A percentile compares a stretch with the other conserved stretches of the same genome.
Conservation (phyloP, 2,329 filamentous ascomycete species). For the Purpureocillium lavendulum region DNA sequence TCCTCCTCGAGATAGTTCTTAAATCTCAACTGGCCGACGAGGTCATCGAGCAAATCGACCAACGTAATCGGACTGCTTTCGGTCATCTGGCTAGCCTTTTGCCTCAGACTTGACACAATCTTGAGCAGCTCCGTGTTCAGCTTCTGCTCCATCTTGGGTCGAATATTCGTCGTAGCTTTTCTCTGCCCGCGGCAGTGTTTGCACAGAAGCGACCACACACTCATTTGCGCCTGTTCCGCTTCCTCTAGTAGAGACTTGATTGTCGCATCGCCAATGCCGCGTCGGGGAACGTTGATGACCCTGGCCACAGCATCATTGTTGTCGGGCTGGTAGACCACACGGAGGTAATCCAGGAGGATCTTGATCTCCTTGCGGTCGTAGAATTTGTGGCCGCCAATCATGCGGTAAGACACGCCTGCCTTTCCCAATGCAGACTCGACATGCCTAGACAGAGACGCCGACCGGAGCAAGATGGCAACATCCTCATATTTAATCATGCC, state of each 20-base stretch:
- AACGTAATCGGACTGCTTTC: slow-evolving; percentile 24
- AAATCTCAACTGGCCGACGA: slow-evolving; percentile 61
- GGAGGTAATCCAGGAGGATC: slow-evolving; percentile 77
- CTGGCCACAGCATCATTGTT: slow-evolving; percentile 81
- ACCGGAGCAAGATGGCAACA: slow-evolving; percentile 80
- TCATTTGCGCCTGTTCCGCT: slow-evolving; percentile 59
- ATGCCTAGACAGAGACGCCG: slow-evolving; percentile 72
- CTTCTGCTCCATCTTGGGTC: slow-evolving; percentile 42
- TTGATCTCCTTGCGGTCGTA: slow-evolving; percentile 90
- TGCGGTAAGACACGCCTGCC: slow-evolving; percentile 76
- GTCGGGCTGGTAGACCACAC: slow-evolving; percentile 73
- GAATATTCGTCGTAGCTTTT: slow-evolving; percentile 38
- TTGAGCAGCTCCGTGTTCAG: slow-evolving; percentile 42
- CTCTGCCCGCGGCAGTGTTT: slow-evolving; percentile 44
- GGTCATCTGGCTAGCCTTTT: slow-evolving; percentile 18
- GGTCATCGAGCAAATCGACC: slow-evolving; percentile 39
- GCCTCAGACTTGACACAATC: slow-evolving; percentile 25
- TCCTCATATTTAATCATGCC: slow-evolving; percentile 66
- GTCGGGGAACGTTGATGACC: slow-evolving; percentile 75
- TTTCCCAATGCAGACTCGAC: slow-evolving; percentile 77
- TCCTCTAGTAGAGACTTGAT: slow-evolving; percentile 67
- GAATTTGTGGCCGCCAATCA: slow-evolving; percentile 86
- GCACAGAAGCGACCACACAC: slow-evolving; percentile 67
- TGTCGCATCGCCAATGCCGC: slow-evolving; percentile 74
- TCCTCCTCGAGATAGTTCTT: slow-evolving; percentile 64